Evolutionary conservation across 768 basidiomycete species (phyloP).

Genomic region (Galerina marginata): DNA sequence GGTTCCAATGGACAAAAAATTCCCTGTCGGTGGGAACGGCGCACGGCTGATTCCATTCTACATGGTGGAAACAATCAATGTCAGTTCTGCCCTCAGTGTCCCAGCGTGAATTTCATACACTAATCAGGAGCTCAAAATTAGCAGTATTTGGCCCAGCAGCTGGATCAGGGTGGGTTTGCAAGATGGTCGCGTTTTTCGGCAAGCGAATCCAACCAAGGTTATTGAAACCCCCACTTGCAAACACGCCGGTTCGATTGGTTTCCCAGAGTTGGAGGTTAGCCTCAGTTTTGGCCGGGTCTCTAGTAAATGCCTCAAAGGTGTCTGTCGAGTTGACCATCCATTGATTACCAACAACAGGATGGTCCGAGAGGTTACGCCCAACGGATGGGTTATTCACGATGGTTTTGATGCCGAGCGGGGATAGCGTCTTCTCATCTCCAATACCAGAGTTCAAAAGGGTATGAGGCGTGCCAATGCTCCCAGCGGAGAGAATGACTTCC

Average conservation of each 20-base stretch:
- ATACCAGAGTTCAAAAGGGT: slow-evolving; percentile 41
- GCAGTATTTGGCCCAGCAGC: slow-evolving; percentile 38
- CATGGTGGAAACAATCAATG: background rate
- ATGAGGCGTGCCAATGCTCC: slow-evolving; percentile 38
- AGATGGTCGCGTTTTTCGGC: slow-evolving; percentile 32
- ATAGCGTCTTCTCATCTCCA: slow-evolving; percentile 30
- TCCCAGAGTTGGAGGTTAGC: slow-evolving; percentile 34
- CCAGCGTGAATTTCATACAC: slow-evolving; percentile 26
- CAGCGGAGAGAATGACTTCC: slow-evolving; percentile 45
- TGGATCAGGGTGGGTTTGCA: slow-evolving; percentile 37
- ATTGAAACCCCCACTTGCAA: slow-evolving; percentile 27
- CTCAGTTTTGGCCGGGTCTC: slow-evolving; percentile 22
- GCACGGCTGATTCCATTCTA: slow-evolving; percentile 12
- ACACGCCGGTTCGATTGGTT: slow-evolving; percentile 23
- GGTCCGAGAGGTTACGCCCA: slow-evolving; percentile 39
- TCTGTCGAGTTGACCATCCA: slow-evolving; percentile 31
- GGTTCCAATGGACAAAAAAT: slow-evolving; percentile 26
- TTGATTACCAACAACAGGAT: slow-evolving; percentile 24
- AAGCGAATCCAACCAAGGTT: slow-evolving; percentile 34
- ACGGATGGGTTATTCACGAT: slow-evolving; percentile 39
- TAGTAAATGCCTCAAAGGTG: slow-evolving; percentile 31
- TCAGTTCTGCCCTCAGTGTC: background rate
- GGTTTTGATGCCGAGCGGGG: slow-evolving; percentile 26
- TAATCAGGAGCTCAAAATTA: slow-evolving; percentile 40
- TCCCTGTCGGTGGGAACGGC: slow-evolving; percentile 21